These are phyloP conservation scores for Isoetes taiwanensis DNA, from an alignment of 75 land plant species.

Conservation along the genomic window DNA sequence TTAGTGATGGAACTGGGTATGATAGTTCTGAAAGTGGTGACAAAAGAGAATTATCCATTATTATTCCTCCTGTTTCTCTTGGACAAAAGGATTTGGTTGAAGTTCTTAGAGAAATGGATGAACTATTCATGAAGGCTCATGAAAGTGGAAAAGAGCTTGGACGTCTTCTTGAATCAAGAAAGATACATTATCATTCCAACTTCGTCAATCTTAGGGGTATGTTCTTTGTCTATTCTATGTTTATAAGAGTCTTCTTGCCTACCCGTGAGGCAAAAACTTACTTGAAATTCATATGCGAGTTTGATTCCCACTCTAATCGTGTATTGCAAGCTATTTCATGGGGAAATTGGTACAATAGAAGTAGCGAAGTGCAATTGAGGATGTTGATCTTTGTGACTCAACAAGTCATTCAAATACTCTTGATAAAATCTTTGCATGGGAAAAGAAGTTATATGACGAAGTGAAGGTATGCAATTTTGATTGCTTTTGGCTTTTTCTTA, in stretches of 20 bases:
- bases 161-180: neutral
- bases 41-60: too few relatives aligned
- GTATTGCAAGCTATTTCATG: neutral
- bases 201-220: slow-evolving; percentile 1
- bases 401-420: neutral
- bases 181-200: slow-evolving; percentile 7
- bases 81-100: slow-evolving; percentile 1
- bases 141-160: neutral
- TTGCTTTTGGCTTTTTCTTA: neutral
- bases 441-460: slow-evolving; percentile 5
- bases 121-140: neutral
- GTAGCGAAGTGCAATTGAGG: neutral
- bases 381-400: neutral
- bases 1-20: too few relatives aligned
- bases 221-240: neutral
- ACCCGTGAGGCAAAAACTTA: neutral
- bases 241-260: neutral
- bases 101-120: slow-evolving; percentile 2
- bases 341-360: neutral
- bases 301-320: neutral
- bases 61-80: too few relatives aligned
- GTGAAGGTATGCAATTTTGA: neutral
- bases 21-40: too few relatives aligned
- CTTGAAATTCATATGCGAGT: too few relatives aligned
- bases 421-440: neutral